Conservation (phyloP, 31 red algal genomes). For the Porphyra umbilicalis region DNA sequence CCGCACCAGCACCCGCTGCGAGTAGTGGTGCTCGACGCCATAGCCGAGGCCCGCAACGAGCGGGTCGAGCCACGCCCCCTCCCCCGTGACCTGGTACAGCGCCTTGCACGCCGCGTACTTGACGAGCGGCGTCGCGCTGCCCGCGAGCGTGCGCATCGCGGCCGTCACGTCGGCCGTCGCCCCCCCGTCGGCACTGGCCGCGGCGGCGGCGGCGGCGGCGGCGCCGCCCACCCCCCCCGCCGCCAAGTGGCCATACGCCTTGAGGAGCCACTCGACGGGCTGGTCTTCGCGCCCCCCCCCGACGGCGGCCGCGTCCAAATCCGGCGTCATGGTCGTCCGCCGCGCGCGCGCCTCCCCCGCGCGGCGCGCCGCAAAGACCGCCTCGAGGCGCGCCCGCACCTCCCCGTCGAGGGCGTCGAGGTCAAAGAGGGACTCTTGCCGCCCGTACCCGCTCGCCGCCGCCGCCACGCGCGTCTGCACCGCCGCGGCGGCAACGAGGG, state of each 20-base stretch:
- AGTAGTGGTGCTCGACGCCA: constrained; percentile 96
- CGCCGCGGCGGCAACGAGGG: constrained; percentile 31
- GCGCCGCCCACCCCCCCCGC: constrained; percentile 3
- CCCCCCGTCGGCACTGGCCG: background rate
- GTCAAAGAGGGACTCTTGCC: constrained; percentile 77
- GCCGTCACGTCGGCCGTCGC: background rate
- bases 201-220: background rate
- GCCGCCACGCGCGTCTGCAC: constrained; percentile 9
- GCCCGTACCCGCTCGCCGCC: constrained; percentile 16
- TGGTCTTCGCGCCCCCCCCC: constrained; percentile 45
- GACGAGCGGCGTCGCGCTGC: constrained; percentile 57
- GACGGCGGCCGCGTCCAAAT: constrained; percentile 69
- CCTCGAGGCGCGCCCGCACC: constrained; percentile 44
- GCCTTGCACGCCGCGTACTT: constrained; percentile 91
- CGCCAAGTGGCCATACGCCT: constrained; percentile 61
- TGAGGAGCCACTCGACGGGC: constrained; percentile 92
- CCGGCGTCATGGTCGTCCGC: constrained; percentile 87
- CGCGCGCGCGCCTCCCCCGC: constrained; percentile 51
- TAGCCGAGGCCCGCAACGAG: constrained; percentile 64
- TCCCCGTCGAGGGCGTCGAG: constrained; percentile 50
- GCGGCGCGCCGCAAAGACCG: constrained; percentile 63
- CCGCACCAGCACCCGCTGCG: constrained; percentile 90
- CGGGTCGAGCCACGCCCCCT: constrained; percentile 38
- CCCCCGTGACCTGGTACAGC: constrained; percentile 52
- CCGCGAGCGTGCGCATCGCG: background rate